Conservation (phyloP, 2,329 filamentous ascomycete genomes). For the Talaromyces sp. region DNA sequence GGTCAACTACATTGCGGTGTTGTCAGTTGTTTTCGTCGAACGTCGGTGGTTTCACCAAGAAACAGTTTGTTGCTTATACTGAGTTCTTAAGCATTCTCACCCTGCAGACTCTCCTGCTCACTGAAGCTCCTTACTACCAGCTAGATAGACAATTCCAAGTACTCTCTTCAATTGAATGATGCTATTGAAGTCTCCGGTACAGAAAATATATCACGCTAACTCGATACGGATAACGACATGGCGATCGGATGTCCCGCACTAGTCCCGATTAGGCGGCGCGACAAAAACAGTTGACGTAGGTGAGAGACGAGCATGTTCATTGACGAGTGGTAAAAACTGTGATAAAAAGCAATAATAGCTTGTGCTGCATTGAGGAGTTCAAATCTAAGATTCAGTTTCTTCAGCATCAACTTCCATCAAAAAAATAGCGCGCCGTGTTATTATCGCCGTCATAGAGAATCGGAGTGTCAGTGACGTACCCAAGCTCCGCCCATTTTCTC, state of each 20-base stretch:
- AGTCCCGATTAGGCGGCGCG: background rate
- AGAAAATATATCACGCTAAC: background rate
- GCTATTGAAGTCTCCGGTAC: too few relatives aligned
- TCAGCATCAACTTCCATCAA: background rate
- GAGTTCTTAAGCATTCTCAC: constrained; percentile 15
- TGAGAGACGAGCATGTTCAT: background rate
- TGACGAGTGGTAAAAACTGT: background rate
- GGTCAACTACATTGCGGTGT: background rate
- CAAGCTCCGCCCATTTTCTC: constrained; percentile 26
- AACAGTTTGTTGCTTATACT: constrained; percentile 14
- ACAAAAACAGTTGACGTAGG: background rate
- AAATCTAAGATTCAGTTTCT: too few relatives aligned
- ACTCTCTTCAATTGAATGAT: too few relatives aligned
- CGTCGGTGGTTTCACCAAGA: constrained; percentile 19
- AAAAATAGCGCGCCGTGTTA: background rate
- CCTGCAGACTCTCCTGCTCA: too few relatives aligned
- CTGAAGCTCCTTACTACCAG: too few relatives aligned
- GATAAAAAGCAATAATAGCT: background rate
- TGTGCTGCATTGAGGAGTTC: too few relatives aligned
- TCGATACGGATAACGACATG: background rate
- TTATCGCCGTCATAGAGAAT: background rate
- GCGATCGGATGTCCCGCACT: background rate
- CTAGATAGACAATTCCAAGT: too few relatives aligned
- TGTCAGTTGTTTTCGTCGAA: constrained; percentile 9
- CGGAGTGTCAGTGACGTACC: constrained; percentile 8